Conservation (phyloP, 1,139 yeast genomes). For the Pneumocystis murina region DNA sequence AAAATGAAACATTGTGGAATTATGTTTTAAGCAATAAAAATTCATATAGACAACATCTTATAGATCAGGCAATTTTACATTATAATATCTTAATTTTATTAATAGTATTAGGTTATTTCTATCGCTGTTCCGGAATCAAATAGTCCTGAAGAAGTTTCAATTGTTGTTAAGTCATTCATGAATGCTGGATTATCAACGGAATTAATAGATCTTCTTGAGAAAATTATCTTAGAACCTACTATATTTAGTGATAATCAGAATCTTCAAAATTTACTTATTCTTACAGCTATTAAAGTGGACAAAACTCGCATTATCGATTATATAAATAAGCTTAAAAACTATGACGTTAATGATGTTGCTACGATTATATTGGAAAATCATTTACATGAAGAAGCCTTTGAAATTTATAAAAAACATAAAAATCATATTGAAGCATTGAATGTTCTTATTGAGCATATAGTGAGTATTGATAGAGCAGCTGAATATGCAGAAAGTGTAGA, state of each 20-base stretch:
- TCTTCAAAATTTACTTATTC: slow-evolving; percentile 75
- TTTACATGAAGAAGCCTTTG: slow-evolving; percentile 85
- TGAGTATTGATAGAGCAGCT: slow-evolving; percentile 91
- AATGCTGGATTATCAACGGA: slow-evolving; percentile 85
- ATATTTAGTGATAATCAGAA: slow-evolving; percentile 93
- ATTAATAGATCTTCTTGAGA: slow-evolving; percentile 83
- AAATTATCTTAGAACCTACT: slow-evolving; percentile 90
- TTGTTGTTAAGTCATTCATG: slow-evolving; percentile 95
- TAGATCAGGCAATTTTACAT: slow-evolving; percentile 42
- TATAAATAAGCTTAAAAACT: slow-evolving; percentile 79
- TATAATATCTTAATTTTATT: background rate
- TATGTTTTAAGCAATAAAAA: slow-evolving; percentile 62
- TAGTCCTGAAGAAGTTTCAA: slow-evolving; percentile 90
- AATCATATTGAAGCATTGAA: slow-evolving; percentile 66
- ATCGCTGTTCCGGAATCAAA: slow-evolving; percentile 92
- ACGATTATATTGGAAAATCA: slow-evolving; percentile 81
- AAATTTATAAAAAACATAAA: slow-evolving; percentile 76
- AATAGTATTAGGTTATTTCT: slow-evolving; percentile 43
- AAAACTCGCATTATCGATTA: slow-evolving; percentile 68
- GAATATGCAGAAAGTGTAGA: slow-evolving; percentile 84
- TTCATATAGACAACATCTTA: slow-evolving; percentile 72
- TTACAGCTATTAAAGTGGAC: slow-evolving; percentile 93
- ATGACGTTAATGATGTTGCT: slow-evolving; percentile 88
- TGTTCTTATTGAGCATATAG: slow-evolving; percentile 80
- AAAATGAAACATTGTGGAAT: slow-evolving; percentile 71